Base-by-base conservation (phyloP, 352 stramenopile species). In the Elongisporangium senticosum region DNA sequence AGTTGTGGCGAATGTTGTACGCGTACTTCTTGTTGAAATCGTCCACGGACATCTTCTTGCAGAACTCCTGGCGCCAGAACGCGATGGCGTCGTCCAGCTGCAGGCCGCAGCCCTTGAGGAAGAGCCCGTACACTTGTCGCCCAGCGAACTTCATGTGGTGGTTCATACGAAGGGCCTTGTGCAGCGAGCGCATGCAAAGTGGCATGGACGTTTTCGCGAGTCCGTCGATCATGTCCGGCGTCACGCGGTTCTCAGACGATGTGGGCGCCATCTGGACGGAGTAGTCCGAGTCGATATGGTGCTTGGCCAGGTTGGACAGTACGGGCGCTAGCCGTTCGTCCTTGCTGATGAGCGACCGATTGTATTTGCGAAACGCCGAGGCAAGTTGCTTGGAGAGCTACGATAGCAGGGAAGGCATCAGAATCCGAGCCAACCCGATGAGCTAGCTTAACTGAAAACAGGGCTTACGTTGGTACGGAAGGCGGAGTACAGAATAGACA, bases 1-100 rank as follows among this genome's bases (percentile, higher is more conserved):
- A 99, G 82, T 98, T 99, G 85, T 99, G 96, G 54, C 97, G 89
- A 55, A 99, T 98, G 75, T 97, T 98, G 86, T 99, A 99, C 14
- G 90, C 77, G 74, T 99, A 99, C 59, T 98, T 89, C 65, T 99
- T 99, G 72, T 97, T 95, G 72, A 99, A 99, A 62, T 98, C 87
- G 52, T 99, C 97, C 11, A 96, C 75, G 4, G 93, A 97, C 74
- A 98, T 98, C 64, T 93, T 93, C 67, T 95, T 95, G 62, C 83
- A 94, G 54, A 98, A 97, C 68, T 91, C 74, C 59, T 85, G 81
- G 68, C 98, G 93, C 86, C 97, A 99, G 72, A 98, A 99, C 10
- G 85, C 68, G 48, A 99, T 86, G 11, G 96, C 96, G 67, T 99
- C 96, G 56, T 99, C 96, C 54, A 99, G 75, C 19, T 89, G 82